Percentiles rank a stretch among this genome's conserved stretches.
These are phyloP conservation scores for Monosporascus sp. DNA, from an alignment of 2,329 filamentous ascomycete genomes.

Conservation along the genomic window DNA sequence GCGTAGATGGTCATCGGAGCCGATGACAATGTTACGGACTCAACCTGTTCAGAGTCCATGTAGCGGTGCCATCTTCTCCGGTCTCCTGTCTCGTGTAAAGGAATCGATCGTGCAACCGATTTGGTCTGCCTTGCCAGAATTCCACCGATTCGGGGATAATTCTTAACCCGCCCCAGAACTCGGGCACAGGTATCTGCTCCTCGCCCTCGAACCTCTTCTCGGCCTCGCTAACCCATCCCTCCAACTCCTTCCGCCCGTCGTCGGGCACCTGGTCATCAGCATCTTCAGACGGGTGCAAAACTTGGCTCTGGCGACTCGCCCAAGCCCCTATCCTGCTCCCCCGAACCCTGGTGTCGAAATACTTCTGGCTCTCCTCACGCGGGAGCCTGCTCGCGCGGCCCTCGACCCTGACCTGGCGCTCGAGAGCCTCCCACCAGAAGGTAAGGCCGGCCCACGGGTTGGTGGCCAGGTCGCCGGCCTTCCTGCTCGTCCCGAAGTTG, in stretches of 20 bases:
- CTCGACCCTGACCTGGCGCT: slow-evolving; percentile 89
- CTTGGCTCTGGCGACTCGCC: slow-evolving; percentile 84
- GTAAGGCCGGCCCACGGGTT: slow-evolving; percentile 80
- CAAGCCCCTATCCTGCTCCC: slow-evolving; percentile 86
- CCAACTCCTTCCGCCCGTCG: slow-evolving; percentile 68
- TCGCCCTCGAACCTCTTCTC: slow-evolving; percentile 69
- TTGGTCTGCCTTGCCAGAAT: slow-evolving; percentile 93
- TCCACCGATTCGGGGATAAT: slow-evolving; percentile 82
- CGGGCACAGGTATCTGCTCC: slow-evolving; percentile 81
- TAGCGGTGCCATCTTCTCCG: slow-evolving; percentile 32
- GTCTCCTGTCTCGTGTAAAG: slow-evolving; percentile 63
- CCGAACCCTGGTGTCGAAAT: slow-evolving; percentile 65
- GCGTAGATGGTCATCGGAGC: too few relatives aligned
- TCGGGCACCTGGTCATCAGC: slow-evolving; percentile 36
- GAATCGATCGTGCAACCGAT: slow-evolving; percentile 89
- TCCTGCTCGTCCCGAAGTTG: slow-evolving; percentile 77
- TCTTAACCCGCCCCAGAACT: slow-evolving; percentile 90
- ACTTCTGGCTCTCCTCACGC: slow-evolving; percentile 64
- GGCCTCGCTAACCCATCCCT: slow-evolving; percentile 70
- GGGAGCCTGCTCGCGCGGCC: slow-evolving; percentile 64
- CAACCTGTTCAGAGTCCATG: slow-evolving; percentile 67
- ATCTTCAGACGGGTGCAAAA: slow-evolving; percentile 46
- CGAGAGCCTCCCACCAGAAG: slow-evolving; percentile 84
- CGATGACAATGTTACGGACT: slow-evolving; percentile 50
- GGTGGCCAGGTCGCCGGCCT: slow-evolving; percentile 60